Conservation (phyloP, 2,329 filamentous ascomycete genomes). For the Pyricularia sp. region DNA sequence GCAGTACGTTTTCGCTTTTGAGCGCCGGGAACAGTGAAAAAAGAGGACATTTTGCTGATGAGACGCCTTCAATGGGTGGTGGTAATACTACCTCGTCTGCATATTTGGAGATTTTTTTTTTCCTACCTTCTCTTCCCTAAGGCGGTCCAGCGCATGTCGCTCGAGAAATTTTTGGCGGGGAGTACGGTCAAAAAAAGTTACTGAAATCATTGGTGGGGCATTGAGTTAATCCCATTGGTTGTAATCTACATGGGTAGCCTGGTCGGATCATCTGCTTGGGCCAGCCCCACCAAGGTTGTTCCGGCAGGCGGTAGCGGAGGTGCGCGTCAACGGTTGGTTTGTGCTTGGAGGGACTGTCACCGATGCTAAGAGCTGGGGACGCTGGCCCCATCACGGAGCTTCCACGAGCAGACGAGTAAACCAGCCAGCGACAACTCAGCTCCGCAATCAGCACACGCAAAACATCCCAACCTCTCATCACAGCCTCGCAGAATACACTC, state of each 20-base stretch:
- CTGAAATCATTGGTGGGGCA: slow-evolving; percentile 3
- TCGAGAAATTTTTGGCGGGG: background rate
- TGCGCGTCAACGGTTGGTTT: slow-evolving; percentile 18
- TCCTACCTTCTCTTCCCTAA: slow-evolving; percentile 1
- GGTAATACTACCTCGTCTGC: slow-evolving; percentile 1
- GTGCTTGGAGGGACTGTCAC: background rate
- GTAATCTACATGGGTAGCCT: background rate
- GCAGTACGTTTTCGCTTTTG: slow-evolving; percentile 73
- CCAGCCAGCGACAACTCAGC: background rate
- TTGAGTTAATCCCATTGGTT: slow-evolving; percentile 2
- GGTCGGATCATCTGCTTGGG: slow-evolving; percentile 6
- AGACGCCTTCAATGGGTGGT: slow-evolving; percentile 6
- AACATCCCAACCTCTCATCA: slow-evolving; percentile 2
- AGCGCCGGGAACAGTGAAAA: slow-evolving; percentile 79
- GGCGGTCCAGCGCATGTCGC: background rate
- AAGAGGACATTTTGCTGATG: slow-evolving; percentile 64
- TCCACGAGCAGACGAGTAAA: background rate
- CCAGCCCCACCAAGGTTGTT: slow-evolving; percentile 6
- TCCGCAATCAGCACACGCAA: background rate
- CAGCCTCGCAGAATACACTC: slow-evolving; percentile 5
- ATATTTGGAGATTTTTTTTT: slow-evolving; percentile 1
- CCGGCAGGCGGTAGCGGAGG: slow-evolving; percentile 29
- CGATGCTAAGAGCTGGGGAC: background rate
- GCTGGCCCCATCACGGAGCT: background rate
- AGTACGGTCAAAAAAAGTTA: slow-evolving; percentile 4